Evolutionary conservation across 1,139 yeast species (phyloP).

Genomic region (Suhomyces bokatorum): DNA sequence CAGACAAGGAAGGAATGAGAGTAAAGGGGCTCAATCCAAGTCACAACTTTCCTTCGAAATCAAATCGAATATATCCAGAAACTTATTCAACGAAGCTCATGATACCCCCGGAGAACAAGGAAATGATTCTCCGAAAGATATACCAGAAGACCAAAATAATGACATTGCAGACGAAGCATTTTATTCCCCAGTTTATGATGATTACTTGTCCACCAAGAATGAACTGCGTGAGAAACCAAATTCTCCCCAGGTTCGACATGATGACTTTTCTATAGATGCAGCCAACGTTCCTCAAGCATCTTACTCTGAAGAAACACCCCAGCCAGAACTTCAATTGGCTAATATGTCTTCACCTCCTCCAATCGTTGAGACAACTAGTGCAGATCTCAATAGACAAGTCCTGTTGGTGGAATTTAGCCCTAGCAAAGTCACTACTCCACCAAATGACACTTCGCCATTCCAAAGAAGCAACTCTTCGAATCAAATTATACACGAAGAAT

Average conservation of each 20-base stretch:
- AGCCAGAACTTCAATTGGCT: not conserved
- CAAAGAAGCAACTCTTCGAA: slow-evolving; percentile 11
- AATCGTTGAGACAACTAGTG: not conserved
- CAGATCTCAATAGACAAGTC: not conserved
- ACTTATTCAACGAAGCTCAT: not conserved
- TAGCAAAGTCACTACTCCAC: slow-evolving; percentile 8
- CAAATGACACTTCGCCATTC: slow-evolving; percentile 5
- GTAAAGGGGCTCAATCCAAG: not conserved
- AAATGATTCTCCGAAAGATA: not conserved
- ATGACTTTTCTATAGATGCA: not conserved
- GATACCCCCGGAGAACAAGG: not conserved
- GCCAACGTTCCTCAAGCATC: not conserved
- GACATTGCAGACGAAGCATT: not conserved
- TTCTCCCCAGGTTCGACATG: not conserved
- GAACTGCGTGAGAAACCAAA: not conserved
- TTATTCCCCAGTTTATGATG: not conserved
- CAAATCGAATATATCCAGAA: not conserved
- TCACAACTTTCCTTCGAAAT: not conserved
- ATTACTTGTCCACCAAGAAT: not conserved
- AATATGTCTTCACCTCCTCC: not conserved
- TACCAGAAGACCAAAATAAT: not conserved
- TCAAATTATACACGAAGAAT: slow-evolving; percentile 23
- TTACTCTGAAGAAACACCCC: not conserved
- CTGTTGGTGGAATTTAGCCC: slow-evolving; percentile 4
- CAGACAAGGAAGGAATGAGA: not conserved